Conservation (phyloP, 495 filamentous ascomycete genomes). For the Aspergillus baeticus region DNA sequence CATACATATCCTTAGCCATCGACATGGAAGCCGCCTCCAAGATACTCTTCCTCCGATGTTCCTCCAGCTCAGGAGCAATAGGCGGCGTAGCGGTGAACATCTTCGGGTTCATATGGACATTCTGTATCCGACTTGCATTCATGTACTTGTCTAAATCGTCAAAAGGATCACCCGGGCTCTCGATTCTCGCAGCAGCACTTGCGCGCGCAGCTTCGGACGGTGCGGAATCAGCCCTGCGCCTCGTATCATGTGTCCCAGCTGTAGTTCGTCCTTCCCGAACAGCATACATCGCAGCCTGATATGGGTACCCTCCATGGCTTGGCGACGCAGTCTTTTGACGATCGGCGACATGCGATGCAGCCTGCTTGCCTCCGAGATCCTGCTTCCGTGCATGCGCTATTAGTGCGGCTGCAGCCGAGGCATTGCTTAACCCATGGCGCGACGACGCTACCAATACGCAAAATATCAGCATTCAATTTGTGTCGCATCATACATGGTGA, state of each 20-base stretch:
- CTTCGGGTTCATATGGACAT: constrained; percentile 52
- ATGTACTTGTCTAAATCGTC: constrained; percentile 41
- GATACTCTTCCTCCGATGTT: constrained; percentile 65
- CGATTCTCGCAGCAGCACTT: constrained; percentile 54
- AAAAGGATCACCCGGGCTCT: constrained; percentile 20
- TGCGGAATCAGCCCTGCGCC: constrained; percentile 68
- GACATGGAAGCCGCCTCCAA: constrained; percentile 78
- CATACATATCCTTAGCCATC: constrained; percentile 87
- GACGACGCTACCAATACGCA: constrained; percentile 63
- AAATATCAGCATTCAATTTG: neutral
- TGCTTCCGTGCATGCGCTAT: constrained; percentile 66
- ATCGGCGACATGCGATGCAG: constrained; percentile 66
- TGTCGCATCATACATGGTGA: neutral
- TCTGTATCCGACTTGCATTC: constrained; percentile 56
- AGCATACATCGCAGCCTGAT: constrained; percentile 72
- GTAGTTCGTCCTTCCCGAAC: constrained; percentile 53
- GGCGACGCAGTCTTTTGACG: constrained; percentile 56
- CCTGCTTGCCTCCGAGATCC: constrained; percentile 52
- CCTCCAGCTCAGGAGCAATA: constrained; percentile 68
- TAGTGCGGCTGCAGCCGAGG: constrained; percentile 72
- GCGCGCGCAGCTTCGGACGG: constrained; percentile 61
- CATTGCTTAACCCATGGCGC: constrained; percentile 63
- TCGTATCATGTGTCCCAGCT: constrained; percentile 60
- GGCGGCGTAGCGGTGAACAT: constrained; percentile 78
- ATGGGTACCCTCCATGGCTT: constrained; percentile 63